A percentile compares a stretch with the other conserved stretches of the same genome.
These are phyloP conservation scores for Lablab purpureus DNA, from an alignment of 306 rosid species.

Conservation along the genomic window DNA sequence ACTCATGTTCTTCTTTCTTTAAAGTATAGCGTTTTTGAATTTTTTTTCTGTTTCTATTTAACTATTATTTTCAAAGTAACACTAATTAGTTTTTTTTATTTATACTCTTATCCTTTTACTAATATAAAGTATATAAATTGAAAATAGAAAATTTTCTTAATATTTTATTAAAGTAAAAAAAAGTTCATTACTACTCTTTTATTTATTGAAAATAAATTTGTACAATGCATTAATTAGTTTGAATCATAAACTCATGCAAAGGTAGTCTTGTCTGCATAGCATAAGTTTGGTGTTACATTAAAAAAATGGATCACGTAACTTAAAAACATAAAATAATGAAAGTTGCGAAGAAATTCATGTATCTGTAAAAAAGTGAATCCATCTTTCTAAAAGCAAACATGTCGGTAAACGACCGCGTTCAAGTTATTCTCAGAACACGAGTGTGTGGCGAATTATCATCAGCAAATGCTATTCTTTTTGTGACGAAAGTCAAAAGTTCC, in stretches of 20 bases:
- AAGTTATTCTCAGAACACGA: too few relatives aligned
- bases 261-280: not conserved
- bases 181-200: too few relatives aligned
- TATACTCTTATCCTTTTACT: too few relatives aligned
- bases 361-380: not conserved
- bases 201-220: too few relatives aligned
- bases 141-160: too few relatives aligned
- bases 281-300: not conserved
- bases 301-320: not conserved
- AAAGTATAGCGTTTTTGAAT: too few relatives aligned
- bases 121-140: too few relatives aligned
- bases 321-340: not conserved
- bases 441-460: not conserved
- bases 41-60: too few relatives aligned
- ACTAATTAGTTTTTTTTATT: too few relatives aligned
- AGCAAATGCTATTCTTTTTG: not conserved
- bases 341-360: not conserved
- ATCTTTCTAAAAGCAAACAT: not conserved
- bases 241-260: not conserved
- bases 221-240: not conserved
- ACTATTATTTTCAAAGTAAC: too few relatives aligned
- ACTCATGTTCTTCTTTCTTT: too few relatives aligned
- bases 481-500: not conserved
- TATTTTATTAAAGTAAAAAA: too few relatives aligned
- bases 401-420: not conserved